Evolutionary conservation across 805 yeast species (phyloP).

Genomic region (Lachancea sp.): DNA sequence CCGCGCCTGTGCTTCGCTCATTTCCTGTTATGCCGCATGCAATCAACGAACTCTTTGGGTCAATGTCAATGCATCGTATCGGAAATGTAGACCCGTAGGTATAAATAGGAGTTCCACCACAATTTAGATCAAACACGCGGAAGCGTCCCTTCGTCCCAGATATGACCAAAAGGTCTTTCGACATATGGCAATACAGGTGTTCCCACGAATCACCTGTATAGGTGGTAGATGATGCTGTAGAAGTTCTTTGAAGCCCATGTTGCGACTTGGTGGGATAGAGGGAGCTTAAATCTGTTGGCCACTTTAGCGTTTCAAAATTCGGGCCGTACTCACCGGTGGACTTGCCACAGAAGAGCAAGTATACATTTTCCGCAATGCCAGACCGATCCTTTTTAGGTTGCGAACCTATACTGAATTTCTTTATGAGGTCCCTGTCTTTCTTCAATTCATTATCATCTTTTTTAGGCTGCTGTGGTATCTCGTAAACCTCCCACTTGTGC

Average conservation of each 20-base stretch:
- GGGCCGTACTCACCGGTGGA: conserved; percentile 63
- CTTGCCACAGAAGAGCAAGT: conserved; percentile 59
- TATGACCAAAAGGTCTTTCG: conserved; percentile 52
- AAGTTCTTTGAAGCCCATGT: conserved; percentile 14
- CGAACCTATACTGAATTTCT: not conserved
- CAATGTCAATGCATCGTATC: conserved; percentile 68
- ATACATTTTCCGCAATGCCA: conserved; percentile 37
- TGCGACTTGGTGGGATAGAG: conserved; percentile 12
- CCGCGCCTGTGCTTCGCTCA: conserved; percentile 59
- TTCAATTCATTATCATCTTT: not conserved
- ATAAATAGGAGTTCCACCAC: conserved; percentile 57
- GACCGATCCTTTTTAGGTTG: conserved; percentile 37
- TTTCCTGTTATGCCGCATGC: conserved; percentile 82
- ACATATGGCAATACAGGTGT: conserved; percentile 51
- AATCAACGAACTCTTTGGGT: conserved; percentile 55
- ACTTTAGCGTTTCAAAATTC: conserved; percentile 36
- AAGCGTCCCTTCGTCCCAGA: conserved; percentile 68
- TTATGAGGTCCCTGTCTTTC: not conserved
- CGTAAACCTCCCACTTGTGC: conserved; percentile 67
- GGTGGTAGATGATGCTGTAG: not conserved
- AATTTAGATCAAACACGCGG: conserved; percentile 53
- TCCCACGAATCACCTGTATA: conserved; percentile 41
- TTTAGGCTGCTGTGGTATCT: conserved; percentile 32
- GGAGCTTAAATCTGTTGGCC: conserved; percentile 17
- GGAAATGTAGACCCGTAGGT: conserved; percentile 67